Evolutionary conservation across 2,329 filamentous ascomycete genomes (phyloP).

Genomic region (Apiospora koreana): DNA sequence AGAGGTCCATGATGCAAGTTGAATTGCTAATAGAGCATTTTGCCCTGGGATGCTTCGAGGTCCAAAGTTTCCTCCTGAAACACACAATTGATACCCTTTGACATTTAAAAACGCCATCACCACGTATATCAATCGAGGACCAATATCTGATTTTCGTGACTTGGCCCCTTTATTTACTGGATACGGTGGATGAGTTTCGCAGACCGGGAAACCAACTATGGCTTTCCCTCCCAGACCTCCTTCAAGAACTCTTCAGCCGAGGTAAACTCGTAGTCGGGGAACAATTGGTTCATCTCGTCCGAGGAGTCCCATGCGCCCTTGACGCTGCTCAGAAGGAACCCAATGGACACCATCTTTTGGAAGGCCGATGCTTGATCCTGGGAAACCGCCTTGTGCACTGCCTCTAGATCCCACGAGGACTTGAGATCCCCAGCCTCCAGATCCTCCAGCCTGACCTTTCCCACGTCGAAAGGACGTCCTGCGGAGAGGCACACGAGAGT

Average conservation of each 20-base stretch:
- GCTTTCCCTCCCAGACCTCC: slow-evolving; percentile 33
- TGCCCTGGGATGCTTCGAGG: background rate
- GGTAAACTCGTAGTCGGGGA: slow-evolving; percentile 45
- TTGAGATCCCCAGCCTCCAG: slow-evolving; percentile 44
- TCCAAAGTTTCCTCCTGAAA: background rate
- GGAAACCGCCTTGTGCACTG: slow-evolving; percentile 32
- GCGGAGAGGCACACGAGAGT: slow-evolving; percentile 13
- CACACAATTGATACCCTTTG: background rate
- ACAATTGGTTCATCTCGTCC: slow-evolving; percentile 44
- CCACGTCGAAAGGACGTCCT: slow-evolving; percentile 40
- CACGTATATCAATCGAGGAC: background rate
- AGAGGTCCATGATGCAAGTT: background rate
- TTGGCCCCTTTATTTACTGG: no score
- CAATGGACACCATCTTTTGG: slow-evolving; percentile 39
- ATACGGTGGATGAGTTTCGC: background rate
- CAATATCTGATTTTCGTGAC: background rate
- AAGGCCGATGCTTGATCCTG: slow-evolving; percentile 35
- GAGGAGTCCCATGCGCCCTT: slow-evolving; percentile 45
- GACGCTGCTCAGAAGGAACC: slow-evolving; percentile 41
- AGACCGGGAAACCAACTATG: slow-evolving; percentile 19
- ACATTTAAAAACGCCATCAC: background rate
- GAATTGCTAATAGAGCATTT: background rate
- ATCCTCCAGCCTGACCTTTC: slow-evolving; percentile 48
- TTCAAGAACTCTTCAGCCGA: slow-evolving; percentile 42
- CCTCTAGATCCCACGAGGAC: slow-evolving; percentile 41